Evolutionary conservation across 306 rosid species (phyloP).

Genomic region (Prosopis cineraria): DNA sequence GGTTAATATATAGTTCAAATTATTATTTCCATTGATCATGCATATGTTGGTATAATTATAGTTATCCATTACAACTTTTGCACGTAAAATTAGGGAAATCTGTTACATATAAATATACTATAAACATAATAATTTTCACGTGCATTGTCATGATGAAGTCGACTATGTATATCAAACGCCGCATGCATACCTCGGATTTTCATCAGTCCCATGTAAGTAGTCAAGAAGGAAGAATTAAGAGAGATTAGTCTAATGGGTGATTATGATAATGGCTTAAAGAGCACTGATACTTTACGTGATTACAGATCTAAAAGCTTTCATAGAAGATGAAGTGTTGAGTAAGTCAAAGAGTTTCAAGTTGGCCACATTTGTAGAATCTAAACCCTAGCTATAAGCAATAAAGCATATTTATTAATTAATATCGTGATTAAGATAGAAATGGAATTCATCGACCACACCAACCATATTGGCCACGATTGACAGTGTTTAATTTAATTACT

Average conservation of each 20-base stretch:
- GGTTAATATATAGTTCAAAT: not conserved
- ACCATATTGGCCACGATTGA: slow-evolving; percentile 67
- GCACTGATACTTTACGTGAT: slow-evolving; percentile 36
- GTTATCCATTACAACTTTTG: not conserved
- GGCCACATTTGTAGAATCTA: slow-evolving; percentile 27
- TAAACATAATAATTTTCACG: slow-evolving; percentile 14
- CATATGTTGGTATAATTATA: not conserved
- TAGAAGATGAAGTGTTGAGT: slow-evolving; percentile 46
- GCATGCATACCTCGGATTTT: slow-evolving; percentile 38
- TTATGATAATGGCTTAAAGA: slow-evolving; percentile 41
- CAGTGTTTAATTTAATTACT: slow-evolving; percentile 71
- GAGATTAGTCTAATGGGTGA: not conserved
- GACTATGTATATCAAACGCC: slow-evolving; percentile 21
- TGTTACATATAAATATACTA: not conserved
- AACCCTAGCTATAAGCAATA: slow-evolving; percentile 20
- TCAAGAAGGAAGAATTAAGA: not conserved
- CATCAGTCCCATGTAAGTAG: slow-evolving; percentile 17
- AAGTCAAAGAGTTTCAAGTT: slow-evolving; percentile 50
- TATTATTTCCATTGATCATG: not conserved
- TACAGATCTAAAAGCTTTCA: slow-evolving; percentile 45
- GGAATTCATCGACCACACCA: not conserved
- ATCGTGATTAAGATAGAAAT: not conserved
- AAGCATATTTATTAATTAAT: not conserved
- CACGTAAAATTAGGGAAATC: not conserved
- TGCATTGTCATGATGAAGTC: slow-evolving; percentile 44